Percentiles rank a stretch among this genome's conserved stretches.
Evolutionary conservation across 2,329 filamentous ascomycete genomes (phyloP).

Genomic region (Pleoardoris graminearum): DNA sequence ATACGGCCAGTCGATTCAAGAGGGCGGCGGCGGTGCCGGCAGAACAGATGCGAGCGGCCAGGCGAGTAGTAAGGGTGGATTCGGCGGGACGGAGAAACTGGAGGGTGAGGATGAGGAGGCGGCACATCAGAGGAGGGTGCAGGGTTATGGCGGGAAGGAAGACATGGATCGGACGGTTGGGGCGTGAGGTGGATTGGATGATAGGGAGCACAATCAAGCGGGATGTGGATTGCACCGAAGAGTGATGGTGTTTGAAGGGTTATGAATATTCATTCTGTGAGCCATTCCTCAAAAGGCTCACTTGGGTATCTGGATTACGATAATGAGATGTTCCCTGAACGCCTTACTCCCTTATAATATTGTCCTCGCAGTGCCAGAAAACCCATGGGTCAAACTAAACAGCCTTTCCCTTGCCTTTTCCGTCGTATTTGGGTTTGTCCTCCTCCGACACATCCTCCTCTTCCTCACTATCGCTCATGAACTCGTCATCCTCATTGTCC

Average conservation of each 20-base stretch:
- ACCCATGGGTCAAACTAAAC: conserved; percentile 6
- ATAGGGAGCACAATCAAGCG: background rate
- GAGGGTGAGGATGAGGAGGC: conserved; percentile 43
- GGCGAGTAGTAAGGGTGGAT: conserved; percentile 46
- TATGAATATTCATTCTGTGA: background rate
- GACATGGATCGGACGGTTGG: conserved; percentile 56
- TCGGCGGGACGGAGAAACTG: conserved; percentile 48
- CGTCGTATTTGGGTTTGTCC: conserved; percentile 38
- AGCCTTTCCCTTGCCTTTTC: conserved; percentile 51
- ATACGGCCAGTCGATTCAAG: conserved; percentile 60
- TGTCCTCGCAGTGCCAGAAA: no score
- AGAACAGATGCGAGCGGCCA: conserved; percentile 50
- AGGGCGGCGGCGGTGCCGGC: conserved; percentile 58
- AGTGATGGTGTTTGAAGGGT: background rate
- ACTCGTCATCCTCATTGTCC: conserved; percentile 68
- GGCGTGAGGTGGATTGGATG: conserved; percentile 42
- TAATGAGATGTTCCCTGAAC: conserved; percentile 3
- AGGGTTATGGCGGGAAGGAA: conserved; percentile 56
- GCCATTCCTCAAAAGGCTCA: background rate
- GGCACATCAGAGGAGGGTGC: conserved; percentile 52
- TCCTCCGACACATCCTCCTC: conserved; percentile 47
- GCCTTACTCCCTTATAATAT: conserved; percentile 2
- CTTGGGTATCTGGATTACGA: conserved; percentile 12
- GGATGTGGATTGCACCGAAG: background rate
- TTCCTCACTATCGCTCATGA: conserved; percentile 53